phyloP scores from a whole-genome alignment of 1,284 basidiomycete species.

The Austroboletus niveus region DNA sequence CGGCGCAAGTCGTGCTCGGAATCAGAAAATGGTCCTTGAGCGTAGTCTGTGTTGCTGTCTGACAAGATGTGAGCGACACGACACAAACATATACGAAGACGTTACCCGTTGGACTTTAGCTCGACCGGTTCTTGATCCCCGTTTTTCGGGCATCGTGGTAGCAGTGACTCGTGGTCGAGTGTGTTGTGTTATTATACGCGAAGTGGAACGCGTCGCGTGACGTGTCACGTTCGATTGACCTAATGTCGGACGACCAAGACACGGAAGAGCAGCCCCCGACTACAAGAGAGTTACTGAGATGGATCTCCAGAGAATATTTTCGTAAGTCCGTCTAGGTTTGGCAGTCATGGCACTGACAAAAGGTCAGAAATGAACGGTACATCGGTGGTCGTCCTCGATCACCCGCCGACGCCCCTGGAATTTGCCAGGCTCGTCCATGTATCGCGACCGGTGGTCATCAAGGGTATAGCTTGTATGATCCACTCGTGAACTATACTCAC shows the following conservation, averaged over 20 bases:
- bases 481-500: constrained; percentile 1
- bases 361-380: constrained; percentile 64
- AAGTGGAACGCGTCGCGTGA: constrained; percentile 27
- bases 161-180: background rate
- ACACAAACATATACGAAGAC: background rate
- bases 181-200: background rate
- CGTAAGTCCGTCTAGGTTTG: constrained; percentile 34
- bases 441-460: constrained; percentile 77
- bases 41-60: constrained; percentile 27
- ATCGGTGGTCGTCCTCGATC: constrained; percentile 50
- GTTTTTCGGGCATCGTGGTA: constrained; percentile 24
- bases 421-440: constrained; percentile 72
- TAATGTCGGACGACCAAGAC: constrained; percentile 11
- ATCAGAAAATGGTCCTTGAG: constrained; percentile 20
- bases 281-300: constrained; percentile 31
- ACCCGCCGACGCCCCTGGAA: constrained; percentile 66
- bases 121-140: constrained; percentile 17
- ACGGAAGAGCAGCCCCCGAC: constrained; percentile 11
- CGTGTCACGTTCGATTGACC: constrained; percentile 17
- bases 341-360: background rate
- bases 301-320: constrained; percentile 55
- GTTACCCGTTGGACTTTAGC: constrained; percentile 18
- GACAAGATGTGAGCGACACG: constrained; percentile 7
- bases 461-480: constrained; percentile 42
- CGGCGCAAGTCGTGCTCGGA: constrained; percentile 15